A percentile compares a stretch with the other conserved stretches of the same genome.
phyloP scores from a whole-genome alignment of 169 alveolate genomes.

The Plasmodium chabaudi region DNA sequence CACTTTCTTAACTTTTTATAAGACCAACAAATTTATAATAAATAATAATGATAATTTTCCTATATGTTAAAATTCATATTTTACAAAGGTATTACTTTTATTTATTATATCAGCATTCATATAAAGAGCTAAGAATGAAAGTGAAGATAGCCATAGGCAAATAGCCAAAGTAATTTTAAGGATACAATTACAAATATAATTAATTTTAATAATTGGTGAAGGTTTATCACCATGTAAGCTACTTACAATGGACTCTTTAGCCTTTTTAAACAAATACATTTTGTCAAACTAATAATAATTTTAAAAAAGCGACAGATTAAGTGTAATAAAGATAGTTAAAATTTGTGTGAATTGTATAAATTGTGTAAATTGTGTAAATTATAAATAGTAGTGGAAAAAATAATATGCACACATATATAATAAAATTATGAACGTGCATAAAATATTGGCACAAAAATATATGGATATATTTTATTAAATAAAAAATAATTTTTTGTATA shows the following conservation, averaged over 20 bases:
- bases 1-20: too few relatives aligned
- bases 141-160: constrained; percentile 1
- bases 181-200: constrained; percentile 24
- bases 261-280: constrained; percentile 70
- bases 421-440: too few relatives aligned
- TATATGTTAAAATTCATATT: neutral
- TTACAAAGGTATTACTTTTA: constrained; percentile 12
- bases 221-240: constrained; percentile 41
- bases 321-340: too few relatives aligned
- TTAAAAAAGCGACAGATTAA: neutral
- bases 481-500: too few relatives aligned
- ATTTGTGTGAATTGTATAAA: too few relatives aligned
- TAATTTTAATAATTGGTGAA: constrained; percentile 36
- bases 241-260: constrained; percentile 56
- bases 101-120: constrained; percentile 15
- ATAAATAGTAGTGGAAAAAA: too few relatives aligned
- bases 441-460: too few relatives aligned
- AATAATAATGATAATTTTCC: too few relatives aligned
- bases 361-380: too few relatives aligned
- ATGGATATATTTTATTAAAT: too few relatives aligned
- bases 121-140: constrained; percentile 11
- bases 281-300: neutral
- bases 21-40: neutral
- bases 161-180: constrained; percentile 26
- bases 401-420: too few relatives aligned